Base-by-base conservation (phyloP, 257 asterid species). In the Galeopsis tetrahit region DNA sequence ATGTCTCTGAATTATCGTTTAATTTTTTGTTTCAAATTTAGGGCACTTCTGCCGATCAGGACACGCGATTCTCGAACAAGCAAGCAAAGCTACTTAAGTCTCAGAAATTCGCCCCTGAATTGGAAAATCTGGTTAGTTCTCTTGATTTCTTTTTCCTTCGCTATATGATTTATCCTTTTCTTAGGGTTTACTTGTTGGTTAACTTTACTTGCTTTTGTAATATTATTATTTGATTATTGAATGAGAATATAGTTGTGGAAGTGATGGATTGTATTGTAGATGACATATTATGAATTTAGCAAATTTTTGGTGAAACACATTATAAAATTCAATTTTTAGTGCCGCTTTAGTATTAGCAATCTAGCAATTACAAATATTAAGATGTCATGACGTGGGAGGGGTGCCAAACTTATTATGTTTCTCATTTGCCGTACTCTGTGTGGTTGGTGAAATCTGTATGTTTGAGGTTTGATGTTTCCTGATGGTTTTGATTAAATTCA, bases 1-100 rank as follows among this genome's bases (percentile, higher is more conserved):
- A 66, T 69, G 38, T 80, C 11, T 28, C 36, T 42, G 67, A 43
- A 53, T 28, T 55, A 11, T 35, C 38, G 3, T 15, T 74, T 4
- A 7, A 17, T 4, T 49, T 49, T n/a, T 14, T 49, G 56, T 49
- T 49, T 49, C 5, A 49, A 49, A 58, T 63, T 48, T 78, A 95
- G 99, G 99, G 99, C 77, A 95, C 99, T 46, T 92, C 98, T 32
- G 97, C 99, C 44, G 97, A 87, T 72, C 99, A 95, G 85, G 99
- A 95, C 77, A 92, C 99, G 63, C 89, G 99, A 34, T 95, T 95
- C 86, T 95, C 99, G 79, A 95, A 95, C 89, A 95, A 95, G 88
- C 98, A 95, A 82, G 97, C 96, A 9, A 95, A 92, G 80, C 88
- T 95, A 15, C 68, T 95, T 59, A 92, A 95, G 84, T 92, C 99